Conservation (phyloP, 805 yeast species). For the Torulaspora maleeae region DNA sequence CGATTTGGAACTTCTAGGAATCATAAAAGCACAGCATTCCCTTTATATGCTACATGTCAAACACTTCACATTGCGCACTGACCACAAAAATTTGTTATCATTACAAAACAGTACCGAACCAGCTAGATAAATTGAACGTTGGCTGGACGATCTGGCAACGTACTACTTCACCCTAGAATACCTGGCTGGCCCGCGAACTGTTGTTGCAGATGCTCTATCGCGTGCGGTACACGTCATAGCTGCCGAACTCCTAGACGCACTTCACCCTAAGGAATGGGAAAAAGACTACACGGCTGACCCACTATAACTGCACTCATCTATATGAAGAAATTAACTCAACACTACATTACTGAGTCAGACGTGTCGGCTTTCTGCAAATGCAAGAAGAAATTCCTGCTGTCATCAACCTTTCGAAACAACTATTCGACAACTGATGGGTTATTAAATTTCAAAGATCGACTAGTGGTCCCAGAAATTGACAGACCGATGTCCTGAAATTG, state of each 20-base stretch:
- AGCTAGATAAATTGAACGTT: slow-evolving; percentile 2
- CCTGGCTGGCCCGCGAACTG: slow-evolving; percentile 9
- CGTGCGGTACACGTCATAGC: slow-evolving; percentile 1
- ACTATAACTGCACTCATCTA: not conserved
- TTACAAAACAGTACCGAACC: slow-evolving; percentile 13
- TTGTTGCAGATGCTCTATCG: slow-evolving; percentile 18
- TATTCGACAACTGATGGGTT: not conserved
- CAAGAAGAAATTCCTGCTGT: not conserved
- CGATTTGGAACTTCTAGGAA: slow-evolving; percentile 16
- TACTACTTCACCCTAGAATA: slow-evolving; percentile 15
- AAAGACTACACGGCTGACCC: not conserved
- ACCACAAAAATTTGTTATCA: not conserved
- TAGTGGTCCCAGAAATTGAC: not conserved
- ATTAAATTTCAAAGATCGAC: not conserved
- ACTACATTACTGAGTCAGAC: not conserved
- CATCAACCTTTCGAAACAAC: not conserved
- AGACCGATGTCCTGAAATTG: not conserved
- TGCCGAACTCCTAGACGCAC: not conserved
- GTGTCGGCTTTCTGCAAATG: not conserved
- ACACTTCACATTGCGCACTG: not conserved
- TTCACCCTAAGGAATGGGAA: not conserved
- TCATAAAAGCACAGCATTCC: slow-evolving; percentile 13
- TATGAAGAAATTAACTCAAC: not conserved
- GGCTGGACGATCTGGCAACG: slow-evolving; percentile 11
- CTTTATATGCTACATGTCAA: slow-evolving; percentile 10